These are phyloP conservation scores for Trichoderma sp. DNA, from an alignment of 2,329 filamentous ascomycete species.

Conservation along the genomic window DNA sequence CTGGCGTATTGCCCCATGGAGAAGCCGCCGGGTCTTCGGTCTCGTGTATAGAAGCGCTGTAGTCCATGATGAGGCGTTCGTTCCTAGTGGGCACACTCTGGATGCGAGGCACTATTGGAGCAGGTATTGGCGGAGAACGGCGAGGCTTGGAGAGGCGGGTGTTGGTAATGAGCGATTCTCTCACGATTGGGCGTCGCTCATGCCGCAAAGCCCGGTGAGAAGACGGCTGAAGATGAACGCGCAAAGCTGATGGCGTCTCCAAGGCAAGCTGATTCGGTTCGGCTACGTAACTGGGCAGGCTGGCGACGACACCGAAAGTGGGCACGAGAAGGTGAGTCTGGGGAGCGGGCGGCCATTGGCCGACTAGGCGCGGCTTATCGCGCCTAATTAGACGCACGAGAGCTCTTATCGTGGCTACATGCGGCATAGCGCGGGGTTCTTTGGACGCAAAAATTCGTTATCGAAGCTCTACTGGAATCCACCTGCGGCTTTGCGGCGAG, in stretches of 20 bases:
- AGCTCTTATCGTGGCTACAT: conserved; percentile 34
- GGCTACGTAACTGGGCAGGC: conserved; percentile 36
- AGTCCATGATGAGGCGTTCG: conserved; percentile 52
- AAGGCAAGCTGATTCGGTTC: conserved; percentile 27
- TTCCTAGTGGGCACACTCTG: background rate
- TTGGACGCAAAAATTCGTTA: conserved; percentile 22
- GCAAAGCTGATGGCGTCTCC: conserved; percentile 9
- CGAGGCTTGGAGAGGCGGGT: background rate
- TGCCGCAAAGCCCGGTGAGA: conserved; percentile 17
- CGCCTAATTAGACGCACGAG: conserved; percentile 29
- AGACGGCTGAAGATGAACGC: conserved; percentile 21
- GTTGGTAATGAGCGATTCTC: background rate
- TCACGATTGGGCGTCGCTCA: conserved; percentile 21
- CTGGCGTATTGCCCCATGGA: conserved; percentile 59
- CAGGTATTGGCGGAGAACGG: conserved; percentile 1
- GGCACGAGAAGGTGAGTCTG: conserved; percentile 20
- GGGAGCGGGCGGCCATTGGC: conserved; percentile 26
- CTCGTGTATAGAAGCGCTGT: conserved; percentile 58
- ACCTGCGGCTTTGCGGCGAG: conserved; percentile 20
- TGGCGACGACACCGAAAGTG: conserved; percentile 26
- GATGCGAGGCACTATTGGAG: conserved; percentile 29
- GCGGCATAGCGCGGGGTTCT: conserved; percentile 46
- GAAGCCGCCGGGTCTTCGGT: conserved; percentile 55
- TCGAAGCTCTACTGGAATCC: conserved; percentile 13
- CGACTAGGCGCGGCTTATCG: conserved; percentile 31